These are phyloP conservation scores for Thelephora ganbajun DNA, from an alignment of 768 basidiomycete species.

Conservation along the genomic window DNA sequence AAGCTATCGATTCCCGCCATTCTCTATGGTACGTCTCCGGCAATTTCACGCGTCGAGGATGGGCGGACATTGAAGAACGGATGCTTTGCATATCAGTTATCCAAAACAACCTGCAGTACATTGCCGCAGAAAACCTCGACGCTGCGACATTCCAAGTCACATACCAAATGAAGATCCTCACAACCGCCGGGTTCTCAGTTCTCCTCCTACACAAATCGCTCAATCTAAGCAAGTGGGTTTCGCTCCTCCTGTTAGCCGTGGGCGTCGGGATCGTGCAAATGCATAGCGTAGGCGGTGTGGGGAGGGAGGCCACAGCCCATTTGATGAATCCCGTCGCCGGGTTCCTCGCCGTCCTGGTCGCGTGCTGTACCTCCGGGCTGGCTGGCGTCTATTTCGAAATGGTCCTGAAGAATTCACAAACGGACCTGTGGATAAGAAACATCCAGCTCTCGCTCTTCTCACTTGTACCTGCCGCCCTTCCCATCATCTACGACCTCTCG, in stretches of 20 bases:
- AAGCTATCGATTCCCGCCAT: conserved; percentile 75
- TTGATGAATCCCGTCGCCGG: conserved; percentile 76
- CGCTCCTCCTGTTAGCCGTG: conserved; percentile 71
- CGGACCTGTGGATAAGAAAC: conserved; percentile 93
- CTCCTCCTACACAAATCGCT: conserved; percentile 67
- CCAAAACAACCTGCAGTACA: conserved; percentile 92
- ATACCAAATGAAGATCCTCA: conserved; percentile 96
- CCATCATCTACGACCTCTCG: conserved; percentile 39
- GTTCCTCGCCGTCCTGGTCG: conserved; percentile 78
- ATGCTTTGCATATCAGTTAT: conserved; percentile 36
- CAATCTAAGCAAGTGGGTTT: conserved; percentile 65
- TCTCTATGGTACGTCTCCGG: neutral
- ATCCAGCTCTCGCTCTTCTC: conserved; percentile 93
- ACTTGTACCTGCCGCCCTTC: conserved; percentile 73
- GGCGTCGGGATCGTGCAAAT: conserved; percentile 77
- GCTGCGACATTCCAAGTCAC: conserved; percentile 95
- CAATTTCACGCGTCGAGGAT: neutral
- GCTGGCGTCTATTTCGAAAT: conserved; percentile 98
- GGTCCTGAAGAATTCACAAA: conserved; percentile 81
- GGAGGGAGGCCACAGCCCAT: conserved; percentile 16
- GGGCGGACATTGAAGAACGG: neutral
- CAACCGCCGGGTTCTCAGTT: conserved; percentile 84
- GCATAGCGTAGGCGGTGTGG: conserved; percentile 10
- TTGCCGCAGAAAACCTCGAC: conserved; percentile 85
- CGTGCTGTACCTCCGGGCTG: conserved; percentile 91